Evolutionary conservation across 2,329 filamentous ascomycete genomes (phyloP), one percentile per base, ranked within the genome.

Genomic region (Clonostachys rosea): DNA sequence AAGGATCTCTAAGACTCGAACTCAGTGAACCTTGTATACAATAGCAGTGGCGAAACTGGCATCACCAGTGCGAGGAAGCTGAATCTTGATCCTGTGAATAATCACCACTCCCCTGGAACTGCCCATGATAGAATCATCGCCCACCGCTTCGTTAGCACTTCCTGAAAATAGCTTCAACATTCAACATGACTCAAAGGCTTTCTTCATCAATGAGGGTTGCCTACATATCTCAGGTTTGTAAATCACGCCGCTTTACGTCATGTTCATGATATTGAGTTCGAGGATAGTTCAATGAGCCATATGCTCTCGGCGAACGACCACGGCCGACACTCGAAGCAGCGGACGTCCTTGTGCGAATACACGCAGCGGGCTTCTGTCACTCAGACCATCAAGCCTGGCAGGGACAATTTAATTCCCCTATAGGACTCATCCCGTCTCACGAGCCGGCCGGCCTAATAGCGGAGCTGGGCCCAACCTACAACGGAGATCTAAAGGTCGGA

Each of bases 331-430:
- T 62, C 33, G 51, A 47, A 20, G 54, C 56, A 10, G 41, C 54
- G 42, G 59, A 65, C 18, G 54, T 67, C 5, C 57, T 67, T 16
- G 48, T 68, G 47, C 54, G 54, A 30, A 51, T 67, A 40, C 51
- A 61, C 33, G 65, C 64, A 4, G 64, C 65, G 7, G 61, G 64
- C 1, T 67, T 66, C 52, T 67, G 65, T 46, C 65, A 67, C 43
- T 66, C 65, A 3, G 65, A 67, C 41, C 50, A 63, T 9, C 65
- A 67, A 46, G 64, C 64, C 9, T 47, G 63, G 2, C 58, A 62
- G 9, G 64, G 65, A 10, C 56, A 64, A 17, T 66, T 62, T 48
- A 45, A 47, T 3, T 45, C 62, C 6, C 58, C 58, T 12, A 50
- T 67, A 30, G 47, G 47, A n/a, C 47, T 49, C 14, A 61, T 62